phyloP scores from a whole-genome alignment of 345 rosid species.

The Bruguiera gymnorhiza region DNA sequence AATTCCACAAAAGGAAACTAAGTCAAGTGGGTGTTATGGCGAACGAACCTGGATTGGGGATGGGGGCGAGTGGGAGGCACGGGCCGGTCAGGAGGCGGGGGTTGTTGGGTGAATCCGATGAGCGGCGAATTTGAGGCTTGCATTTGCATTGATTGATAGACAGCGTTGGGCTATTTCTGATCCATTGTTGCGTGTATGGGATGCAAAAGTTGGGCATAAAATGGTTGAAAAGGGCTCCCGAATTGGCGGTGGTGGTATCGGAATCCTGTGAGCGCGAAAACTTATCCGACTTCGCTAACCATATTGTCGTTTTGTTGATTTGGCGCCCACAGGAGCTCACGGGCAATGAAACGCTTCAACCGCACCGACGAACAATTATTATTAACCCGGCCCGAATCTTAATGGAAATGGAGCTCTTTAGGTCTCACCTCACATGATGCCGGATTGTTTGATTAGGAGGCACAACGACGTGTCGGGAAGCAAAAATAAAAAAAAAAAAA shows the following conservation, averaged over 20 bases:
- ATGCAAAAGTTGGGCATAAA: neutral
- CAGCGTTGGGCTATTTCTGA: slow-evolving; percentile 14
- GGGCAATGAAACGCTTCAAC: too few relatives aligned
- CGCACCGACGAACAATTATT: too few relatives aligned
- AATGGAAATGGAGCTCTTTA: too few relatives aligned
- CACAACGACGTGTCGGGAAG: too few relatives aligned
- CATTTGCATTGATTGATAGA: slow-evolving; percentile 20
- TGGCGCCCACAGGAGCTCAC: too few relatives aligned
- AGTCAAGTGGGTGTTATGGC: neutral
- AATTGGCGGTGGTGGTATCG: neutral
- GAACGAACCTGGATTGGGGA: slow-evolving; percentile 25
- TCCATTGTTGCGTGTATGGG: neutral
- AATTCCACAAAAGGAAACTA: neutral
- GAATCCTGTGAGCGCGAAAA: neutral
- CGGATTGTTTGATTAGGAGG: too few relatives aligned
- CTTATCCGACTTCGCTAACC: neutral
- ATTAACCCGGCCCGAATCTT: too few relatives aligned
- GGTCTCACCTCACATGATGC: too few relatives aligned
- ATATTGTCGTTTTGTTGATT: too few relatives aligned
- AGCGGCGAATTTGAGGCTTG: slow-evolving; percentile 18
- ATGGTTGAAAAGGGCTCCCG: neutral
- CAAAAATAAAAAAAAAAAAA: too few relatives aligned
- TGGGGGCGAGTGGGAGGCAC: slow-evolving; percentile 17
- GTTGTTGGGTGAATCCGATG: slow-evolving; percentile 34
- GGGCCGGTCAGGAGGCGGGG: slow-evolving; percentile 19